A percentile compares a stretch with the other conserved stretches of the same genome.
phyloP scores from a whole-genome alignment of 2,329 filamentous ascomycete genomes.

The Penicillium palitans region DNA sequence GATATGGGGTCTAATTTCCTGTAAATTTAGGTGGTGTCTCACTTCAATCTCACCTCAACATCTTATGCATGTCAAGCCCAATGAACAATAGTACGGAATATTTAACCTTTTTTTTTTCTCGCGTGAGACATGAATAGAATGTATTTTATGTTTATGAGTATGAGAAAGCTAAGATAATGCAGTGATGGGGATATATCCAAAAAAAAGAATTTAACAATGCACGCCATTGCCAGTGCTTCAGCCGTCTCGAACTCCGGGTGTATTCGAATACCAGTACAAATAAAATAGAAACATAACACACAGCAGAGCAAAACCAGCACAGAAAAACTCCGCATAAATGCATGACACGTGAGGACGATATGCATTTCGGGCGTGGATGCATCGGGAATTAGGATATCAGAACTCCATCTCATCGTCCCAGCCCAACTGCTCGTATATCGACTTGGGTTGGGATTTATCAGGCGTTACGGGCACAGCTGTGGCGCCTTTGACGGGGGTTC shows the following conservation, averaged over 20 bases:
- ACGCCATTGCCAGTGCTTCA: constrained; percentile 3
- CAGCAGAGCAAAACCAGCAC: not conserved
- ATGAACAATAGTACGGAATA: not conserved
- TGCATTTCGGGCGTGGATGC: not conserved
- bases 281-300: not conserved
- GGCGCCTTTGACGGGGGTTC: constrained; percentile 36
- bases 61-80: not conserved
- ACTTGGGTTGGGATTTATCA: constrained; percentile 37
- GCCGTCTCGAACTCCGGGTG: not conserved
- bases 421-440: constrained; percentile 47
- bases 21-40: not conserved
- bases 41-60: not conserved
- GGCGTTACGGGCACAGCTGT: constrained; percentile 33
- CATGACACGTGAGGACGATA: constrained; percentile 1
- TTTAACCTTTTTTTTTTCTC: not conserved
- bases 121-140: not conserved
- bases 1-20: not conserved
- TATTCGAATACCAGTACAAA: not conserved
- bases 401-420: constrained; percentile 43
- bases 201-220: not conserved
- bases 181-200: constrained; percentile 8
- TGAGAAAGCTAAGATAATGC: constrained; percentile 4
- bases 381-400: constrained; percentile 4
- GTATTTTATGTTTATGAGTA: not conserved
- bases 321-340: not conserved